phyloP scores from a whole-genome alignment of 208 protist genomes.

The Jaenimonas drosophilae region DNA sequence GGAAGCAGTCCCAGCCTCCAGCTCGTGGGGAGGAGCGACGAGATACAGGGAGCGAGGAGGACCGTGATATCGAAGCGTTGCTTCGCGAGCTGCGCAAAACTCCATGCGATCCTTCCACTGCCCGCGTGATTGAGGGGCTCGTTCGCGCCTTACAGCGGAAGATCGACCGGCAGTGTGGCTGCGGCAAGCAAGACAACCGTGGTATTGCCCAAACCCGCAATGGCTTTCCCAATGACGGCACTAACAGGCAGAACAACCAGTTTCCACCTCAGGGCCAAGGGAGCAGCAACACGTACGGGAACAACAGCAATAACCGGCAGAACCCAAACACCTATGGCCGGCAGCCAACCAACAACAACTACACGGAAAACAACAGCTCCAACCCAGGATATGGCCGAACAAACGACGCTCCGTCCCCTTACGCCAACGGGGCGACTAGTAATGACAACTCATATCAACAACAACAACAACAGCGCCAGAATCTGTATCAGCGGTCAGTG shows the following conservation, averaged over 20 bases:
- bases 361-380: too few species aligned
- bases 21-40: neutral
- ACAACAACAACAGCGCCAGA: conserved; percentile 9
- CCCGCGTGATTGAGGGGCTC: conserved; percentile 15
- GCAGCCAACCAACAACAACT: too few species aligned
- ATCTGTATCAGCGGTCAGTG: conserved; percentile 8
- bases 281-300: too few species aligned
- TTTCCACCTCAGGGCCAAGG: too few species aligned
- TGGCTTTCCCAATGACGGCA: too few species aligned
- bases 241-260: too few species aligned
- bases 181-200: too few species aligned
- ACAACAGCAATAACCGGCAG: too few species aligned
- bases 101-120: conserved; percentile 16
- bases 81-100: conserved; percentile 15
- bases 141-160: conserved; percentile 21
- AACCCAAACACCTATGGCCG: too few species aligned
- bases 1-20: neutral
- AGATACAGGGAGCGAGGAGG: conserved; percentile 2
- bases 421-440: conserved; percentile 1
- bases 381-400: too few species aligned
- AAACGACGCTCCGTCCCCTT: neutral
- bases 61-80: conserved; percentile 13
- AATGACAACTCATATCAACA: too few species aligned
- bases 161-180: conserved; percentile 15
- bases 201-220: too few species aligned